Evolutionary conservation across 2,329 filamentous ascomycete species (phyloP), one percentile per base, ranked within the genome.

Genomic region (Hymenoscyphus fructigenus): DNA sequence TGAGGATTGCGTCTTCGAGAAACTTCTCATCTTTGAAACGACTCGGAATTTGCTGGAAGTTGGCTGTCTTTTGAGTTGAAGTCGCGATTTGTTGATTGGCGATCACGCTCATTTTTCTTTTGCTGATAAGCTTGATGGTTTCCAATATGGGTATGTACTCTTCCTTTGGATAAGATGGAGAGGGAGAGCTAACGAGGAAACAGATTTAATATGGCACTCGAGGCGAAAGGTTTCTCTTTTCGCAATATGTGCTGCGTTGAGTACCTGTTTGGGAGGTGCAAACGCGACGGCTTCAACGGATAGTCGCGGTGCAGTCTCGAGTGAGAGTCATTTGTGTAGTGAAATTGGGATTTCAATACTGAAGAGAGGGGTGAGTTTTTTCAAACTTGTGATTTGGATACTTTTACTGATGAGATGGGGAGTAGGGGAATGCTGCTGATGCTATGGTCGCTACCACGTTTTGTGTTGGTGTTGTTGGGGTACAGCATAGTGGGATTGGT

Each of bases 401-500:
- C 28, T 34, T 9, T n/a, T 20, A 2, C 41, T 14, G 20, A 55
- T 65, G 60, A 61, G 34, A 55, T 5, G 28, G 28, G 28, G 28
- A 29, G 5, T 32, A 76, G 75, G 91, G 91, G 6, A 92, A 91
- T 77, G 91, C 91, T 14, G 90, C 89, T 0, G 91, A 94, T 78
- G 89, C 91, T 57, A 78, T 92, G 67, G 87, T 93, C 23, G 90
- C 87, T 34, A 91, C 90, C 0, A 87, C 87, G 7, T 84, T 93
- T 60, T 94, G 91, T 68, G 85, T 93, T 44, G 91, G 91, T 5
- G 88, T 91, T 6, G 83, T 91, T 56, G 89, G 82, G 80, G 91
- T 91, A 87, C 91, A 92, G 71, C 91, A 93, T 75, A 86, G 85
- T 50, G 93, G 94, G 17, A 90, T 97, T 65, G 93, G 91, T 23